phyloP scores from a whole-genome alignment of 345 rosid genomes.

The Noccaea bulbosa region DNA sequence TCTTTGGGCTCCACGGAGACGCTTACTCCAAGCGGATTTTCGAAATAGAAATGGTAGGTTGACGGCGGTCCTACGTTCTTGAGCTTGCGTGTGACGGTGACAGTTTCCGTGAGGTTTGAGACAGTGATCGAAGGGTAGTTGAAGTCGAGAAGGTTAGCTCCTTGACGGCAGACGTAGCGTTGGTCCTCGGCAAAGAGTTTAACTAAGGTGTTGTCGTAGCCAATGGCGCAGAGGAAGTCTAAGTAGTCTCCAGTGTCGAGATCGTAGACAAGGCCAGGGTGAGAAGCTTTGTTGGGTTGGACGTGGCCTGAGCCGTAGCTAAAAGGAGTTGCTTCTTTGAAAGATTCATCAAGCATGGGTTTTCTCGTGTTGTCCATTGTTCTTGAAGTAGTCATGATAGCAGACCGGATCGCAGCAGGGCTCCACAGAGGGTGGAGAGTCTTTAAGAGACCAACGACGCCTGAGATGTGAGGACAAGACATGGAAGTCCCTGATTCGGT shows the following conservation, averaged over 20 bases:
- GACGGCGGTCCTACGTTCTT: constrained; percentile 74
- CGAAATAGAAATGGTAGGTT: constrained; percentile 49
- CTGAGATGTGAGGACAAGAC: constrained; percentile 69
- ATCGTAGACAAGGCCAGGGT: constrained; percentile 80
- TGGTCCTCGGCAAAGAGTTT: constrained; percentile 38
- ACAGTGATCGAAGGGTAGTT: constrained; percentile 80
- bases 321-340: constrained; percentile 58
- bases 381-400: constrained; percentile 69
- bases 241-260: constrained; percentile 55
- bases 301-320: constrained; percentile 71
- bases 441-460: constrained; percentile 57
- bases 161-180: constrained; percentile 49
- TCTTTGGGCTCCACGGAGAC: constrained; percentile 52
- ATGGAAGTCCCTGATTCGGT: constrained; percentile 59
- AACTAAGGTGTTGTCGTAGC: constrained; percentile 56
- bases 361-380: constrained; percentile 55
- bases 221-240: constrained; percentile 67
- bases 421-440: constrained; percentile 56
- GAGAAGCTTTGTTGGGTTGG: constrained; percentile 70
- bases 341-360: constrained; percentile 51
- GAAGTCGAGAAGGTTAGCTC: constrained; percentile 52
- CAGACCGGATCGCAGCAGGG: constrained; percentile 61
- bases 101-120: constrained; percentile 37
- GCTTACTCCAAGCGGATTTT: constrained; percentile 53
- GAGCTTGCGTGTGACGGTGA: constrained; percentile 52